Evolutionary conservation across 768 basidiomycete genomes (phyloP).

Genomic region (Hemileccinum impolitum): DNA sequence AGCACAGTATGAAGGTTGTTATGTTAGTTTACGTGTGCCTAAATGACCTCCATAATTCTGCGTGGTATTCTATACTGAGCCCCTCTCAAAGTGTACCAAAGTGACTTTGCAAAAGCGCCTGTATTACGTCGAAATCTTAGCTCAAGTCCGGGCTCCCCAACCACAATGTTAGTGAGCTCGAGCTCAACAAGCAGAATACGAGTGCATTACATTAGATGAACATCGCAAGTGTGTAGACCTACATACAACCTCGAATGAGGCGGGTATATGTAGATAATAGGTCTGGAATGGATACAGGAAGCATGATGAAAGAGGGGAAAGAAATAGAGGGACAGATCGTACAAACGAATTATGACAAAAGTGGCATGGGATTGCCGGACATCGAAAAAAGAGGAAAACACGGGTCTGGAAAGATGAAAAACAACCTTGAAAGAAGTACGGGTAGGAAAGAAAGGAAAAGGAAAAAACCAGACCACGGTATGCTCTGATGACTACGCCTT

Average conservation of each 20-base stretch:
- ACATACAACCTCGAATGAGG: slow-evolving; percentile 31
- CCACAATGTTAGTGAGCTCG: neutral
- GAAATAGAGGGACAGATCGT: slow-evolving; percentile 7
- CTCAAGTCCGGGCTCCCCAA: no score
- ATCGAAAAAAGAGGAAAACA: neutral
- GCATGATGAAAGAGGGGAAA: slow-evolving; percentile 14
- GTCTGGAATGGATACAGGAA: slow-evolving; percentile 31
- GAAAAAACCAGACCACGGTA: slow-evolving; percentile 7
- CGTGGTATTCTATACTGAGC: no score
- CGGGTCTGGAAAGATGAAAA: neutral
- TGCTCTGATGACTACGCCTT: slow-evolving; percentile 11
- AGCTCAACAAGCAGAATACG: slow-evolving; percentile 9
- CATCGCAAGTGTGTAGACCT: slow-evolving; percentile 27
- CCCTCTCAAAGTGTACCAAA: no score
- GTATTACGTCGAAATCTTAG: no score
- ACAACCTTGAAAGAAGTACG: slow-evolving; percentile 2
- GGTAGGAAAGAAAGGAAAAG: slow-evolving; percentile 1
- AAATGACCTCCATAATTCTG: no score
- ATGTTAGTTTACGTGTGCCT: no score
- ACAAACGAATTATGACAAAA: slow-evolving; percentile 4
- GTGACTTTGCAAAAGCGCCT: no score
- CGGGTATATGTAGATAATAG: slow-evolving; percentile 33
- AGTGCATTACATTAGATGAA: slow-evolving; percentile 30
- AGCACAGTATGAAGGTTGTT: no score
- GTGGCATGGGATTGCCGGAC: slow-evolving; percentile 4